Percentiles rank a stretch among this genome's conserved stretches.
These are phyloP conservation scores for Fusarium poae DNA, from an alignment of 2,329 filamentous ascomycete species.

Conservation along the genomic window DNA sequence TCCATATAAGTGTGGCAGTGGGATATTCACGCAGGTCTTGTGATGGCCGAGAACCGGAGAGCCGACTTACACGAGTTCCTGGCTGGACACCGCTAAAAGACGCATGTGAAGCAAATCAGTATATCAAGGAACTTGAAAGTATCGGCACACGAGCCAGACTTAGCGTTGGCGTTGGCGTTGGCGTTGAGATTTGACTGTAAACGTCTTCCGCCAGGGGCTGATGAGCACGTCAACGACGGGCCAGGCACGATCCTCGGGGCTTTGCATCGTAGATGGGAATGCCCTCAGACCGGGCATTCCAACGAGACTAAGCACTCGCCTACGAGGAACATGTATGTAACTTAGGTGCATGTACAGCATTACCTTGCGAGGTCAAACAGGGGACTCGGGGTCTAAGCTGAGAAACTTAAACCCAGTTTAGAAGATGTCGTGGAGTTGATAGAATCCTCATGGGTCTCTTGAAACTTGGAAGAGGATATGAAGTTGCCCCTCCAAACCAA, in stretches of 20 bases:
- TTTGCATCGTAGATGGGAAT: slow-evolving; percentile 12
- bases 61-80: slow-evolving; percentile 23
- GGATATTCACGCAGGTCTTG: slow-evolving; percentile 6
- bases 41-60: slow-evolving; percentile 15
- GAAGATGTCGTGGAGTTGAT: slow-evolving; percentile 21
- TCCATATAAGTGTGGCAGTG: slow-evolving; percentile 13
- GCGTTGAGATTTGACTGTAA: slow-evolving; percentile 37
- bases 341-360: slow-evolving; percentile 14
- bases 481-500: slow-evolving; percentile 33
- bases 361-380: slow-evolving; percentile 11
- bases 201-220: slow-evolving; percentile 34
- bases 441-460: background rate
- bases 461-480: slow-evolving; percentile 34
- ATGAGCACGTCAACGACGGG: slow-evolving; percentile 13
- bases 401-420: slow-evolving; percentile 16
- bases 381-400: slow-evolving; percentile 5
- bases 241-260: slow-evolving; percentile 15
- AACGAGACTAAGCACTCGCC: slow-evolving; percentile 6
- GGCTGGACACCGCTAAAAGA: slow-evolving; percentile 21
- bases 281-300: slow-evolving; percentile 11
- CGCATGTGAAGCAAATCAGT: background rate
- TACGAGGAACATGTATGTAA: slow-evolving; percentile 16
- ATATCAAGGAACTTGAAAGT: slow-evolving; percentile 13
- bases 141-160: slow-evolving; percentile 9
- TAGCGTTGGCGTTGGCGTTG: slow-evolving; percentile 29